Percentiles rank a stretch among this genome's conserved stretches.
These are phyloP conservation scores for Warburgia ugandensis DNA, from an alignment of 164 flowering plant species.

Conservation along the genomic window DNA sequence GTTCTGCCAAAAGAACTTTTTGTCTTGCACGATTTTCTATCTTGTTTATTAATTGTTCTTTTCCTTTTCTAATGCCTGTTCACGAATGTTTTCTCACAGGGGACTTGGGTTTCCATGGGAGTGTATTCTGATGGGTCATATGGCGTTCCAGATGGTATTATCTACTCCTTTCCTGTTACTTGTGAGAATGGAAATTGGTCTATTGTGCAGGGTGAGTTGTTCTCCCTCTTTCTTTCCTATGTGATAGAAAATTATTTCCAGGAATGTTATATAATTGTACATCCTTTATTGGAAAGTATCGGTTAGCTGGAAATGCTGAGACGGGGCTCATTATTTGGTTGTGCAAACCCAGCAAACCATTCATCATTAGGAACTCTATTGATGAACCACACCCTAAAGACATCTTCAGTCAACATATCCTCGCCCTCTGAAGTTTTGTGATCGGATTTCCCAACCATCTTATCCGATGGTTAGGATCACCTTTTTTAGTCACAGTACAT, in stretches of 20 bases:
- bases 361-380: too few species aligned
- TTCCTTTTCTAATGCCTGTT: not conserved
- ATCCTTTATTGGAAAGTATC: too few species aligned
- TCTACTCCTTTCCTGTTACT: conserved; percentile 91
- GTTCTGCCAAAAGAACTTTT: not conserved
- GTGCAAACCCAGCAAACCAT: too few species aligned
- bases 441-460: too few species aligned
- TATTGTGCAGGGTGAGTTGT: conserved; percentile 62
- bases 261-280: not conserved
- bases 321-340: too few species aligned
- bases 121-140: conserved; percentile 91
- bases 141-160: conserved; percentile 56
- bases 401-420: too few species aligned
- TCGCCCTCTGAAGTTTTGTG: too few species aligned
- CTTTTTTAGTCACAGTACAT: too few species aligned
- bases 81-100: conserved; percentile 29
- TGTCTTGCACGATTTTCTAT: not conserved
- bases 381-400: too few species aligned
- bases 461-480: too few species aligned
- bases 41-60: not conserved
- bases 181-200: conserved; percentile 84
- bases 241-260: not conserved
- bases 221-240: too few species aligned
- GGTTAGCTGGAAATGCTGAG: too few species aligned
- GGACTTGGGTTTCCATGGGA: conserved; percentile 92